Evolutionary conservation across 345 rosid genomes (phyloP).

Genomic region (Eucalyptus sp.): DNA sequence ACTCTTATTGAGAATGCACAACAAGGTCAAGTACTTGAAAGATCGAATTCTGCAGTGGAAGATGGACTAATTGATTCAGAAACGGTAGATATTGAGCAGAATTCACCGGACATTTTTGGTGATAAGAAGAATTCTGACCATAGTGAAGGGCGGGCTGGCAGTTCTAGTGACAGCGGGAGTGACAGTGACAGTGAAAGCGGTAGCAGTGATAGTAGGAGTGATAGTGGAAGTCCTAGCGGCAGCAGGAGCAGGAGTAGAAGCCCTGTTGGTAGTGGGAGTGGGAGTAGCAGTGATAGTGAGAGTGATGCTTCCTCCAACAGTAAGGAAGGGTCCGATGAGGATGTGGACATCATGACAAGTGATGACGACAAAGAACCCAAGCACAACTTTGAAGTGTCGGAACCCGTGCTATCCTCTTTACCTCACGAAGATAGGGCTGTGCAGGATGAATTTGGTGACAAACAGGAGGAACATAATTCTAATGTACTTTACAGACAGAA

Average conservation of each 20-base stretch:
- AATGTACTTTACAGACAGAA: slow-evolving; percentile 43
- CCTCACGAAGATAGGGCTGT: slow-evolving; percentile 10
- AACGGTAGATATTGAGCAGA: slow-evolving; percentile 33
- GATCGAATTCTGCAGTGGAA: slow-evolving; percentile 16
- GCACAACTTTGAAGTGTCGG: slow-evolving; percentile 28
- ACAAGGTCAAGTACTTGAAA: slow-evolving; percentile 18
- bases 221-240: slow-evolving; percentile 49
- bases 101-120: slow-evolving; percentile 47
- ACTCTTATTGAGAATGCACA: slow-evolving; percentile 24
- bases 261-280: slow-evolving; percentile 48
- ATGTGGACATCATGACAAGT: slow-evolving; percentile 83
- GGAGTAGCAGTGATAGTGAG: slow-evolving; percentile 89
- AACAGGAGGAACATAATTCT: slow-evolving; percentile 38
- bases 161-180: slow-evolving; percentile 66
- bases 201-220: slow-evolving; percentile 54
- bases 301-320: slow-evolving; percentile 84
- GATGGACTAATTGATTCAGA: slow-evolving; percentile 27
- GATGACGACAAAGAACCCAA: slow-evolving; percentile 64
- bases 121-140: slow-evolving; percentile 55
- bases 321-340: slow-evolving; percentile 86
- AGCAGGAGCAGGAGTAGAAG: slow-evolving; percentile 39
- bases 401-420: slow-evolving; percentile 11
- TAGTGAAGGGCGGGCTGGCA: slow-evolving; percentile 52
- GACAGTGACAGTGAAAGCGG: slow-evolving; percentile 68
- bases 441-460: slow-evolving; percentile 25